phyloP scores from a whole-genome alignment of 1,284 basidiomycete species.

The Leucoagaricus sp. region DNA sequence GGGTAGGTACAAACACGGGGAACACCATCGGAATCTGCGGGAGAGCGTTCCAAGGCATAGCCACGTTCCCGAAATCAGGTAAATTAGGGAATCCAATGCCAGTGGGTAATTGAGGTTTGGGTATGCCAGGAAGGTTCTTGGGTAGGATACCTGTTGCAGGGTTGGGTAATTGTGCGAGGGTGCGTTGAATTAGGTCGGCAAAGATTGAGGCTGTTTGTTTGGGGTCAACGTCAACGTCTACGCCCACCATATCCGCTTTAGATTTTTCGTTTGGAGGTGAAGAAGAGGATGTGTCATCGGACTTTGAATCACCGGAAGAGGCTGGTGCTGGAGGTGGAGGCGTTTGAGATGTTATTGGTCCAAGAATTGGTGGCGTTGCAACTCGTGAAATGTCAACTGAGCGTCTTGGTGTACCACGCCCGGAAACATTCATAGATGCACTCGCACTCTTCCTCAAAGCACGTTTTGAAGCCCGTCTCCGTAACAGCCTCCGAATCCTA shows the following conservation, averaged over 20 bases:
- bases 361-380: slow-evolving; percentile 26
- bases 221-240: slow-evolving; percentile 44
- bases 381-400: slow-evolving; percentile 31
- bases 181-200: slow-evolving; percentile 73
- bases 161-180: slow-evolving; percentile 65
- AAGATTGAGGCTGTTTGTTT: slow-evolving; percentile 74
- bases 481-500: slow-evolving; percentile 31
- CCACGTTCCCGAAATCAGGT: slow-evolving; percentile 45
- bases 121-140: slow-evolving; percentile 54
- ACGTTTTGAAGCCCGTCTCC: slow-evolving; percentile 29
- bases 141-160: slow-evolving; percentile 52
- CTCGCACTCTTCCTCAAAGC: slow-evolving; percentile 29
- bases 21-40: slow-evolving; percentile 79
- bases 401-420: slow-evolving; percentile 27
- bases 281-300: neutral
- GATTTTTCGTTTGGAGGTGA: neutral
- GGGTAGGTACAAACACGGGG: slow-evolving; percentile 73
- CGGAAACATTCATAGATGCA: slow-evolving; percentile 17
- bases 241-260: neutral
- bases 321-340: slow-evolving; percentile 19
- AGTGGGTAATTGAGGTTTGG: slow-evolving; percentile 37
- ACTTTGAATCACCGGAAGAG: slow-evolving; percentile 15
- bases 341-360: no score
- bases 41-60: slow-evolving; percentile 63
- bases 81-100: slow-evolving; percentile 38